phyloP scores from a whole-genome alignment of 768 basidiomycete species.

The Podaxis rugospora region DNA sequence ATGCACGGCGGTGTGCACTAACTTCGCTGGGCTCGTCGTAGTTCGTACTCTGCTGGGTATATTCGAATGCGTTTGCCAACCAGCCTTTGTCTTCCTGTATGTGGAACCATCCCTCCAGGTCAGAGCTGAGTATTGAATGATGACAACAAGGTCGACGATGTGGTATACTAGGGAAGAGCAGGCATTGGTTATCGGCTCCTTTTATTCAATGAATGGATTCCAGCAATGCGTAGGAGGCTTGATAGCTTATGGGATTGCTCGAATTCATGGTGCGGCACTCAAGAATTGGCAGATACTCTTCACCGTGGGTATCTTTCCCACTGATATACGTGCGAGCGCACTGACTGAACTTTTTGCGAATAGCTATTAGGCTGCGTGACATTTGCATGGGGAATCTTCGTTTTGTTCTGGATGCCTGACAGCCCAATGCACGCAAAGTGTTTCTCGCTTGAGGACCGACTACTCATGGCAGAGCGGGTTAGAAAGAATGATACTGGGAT shows the following conservation, averaged over 20 bases:
- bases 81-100: slow-evolving; percentile 41
- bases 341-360: slow-evolving; percentile 8
- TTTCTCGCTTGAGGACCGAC: slow-evolving; percentile 41
- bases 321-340: neutral
- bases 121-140: neutral
- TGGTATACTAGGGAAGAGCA: slow-evolving; percentile 50
- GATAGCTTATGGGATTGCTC: slow-evolving; percentile 46
- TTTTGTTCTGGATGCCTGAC: slow-evolving; percentile 47
- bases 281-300: slow-evolving; percentile 50
- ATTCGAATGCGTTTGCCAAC: slow-evolving; percentile 46
- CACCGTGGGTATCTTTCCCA: slow-evolving; percentile 22
- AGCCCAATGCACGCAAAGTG: slow-evolving; percentile 44
- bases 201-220: slow-evolving; percentile 44
- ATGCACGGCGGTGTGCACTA: slow-evolving; percentile 43
- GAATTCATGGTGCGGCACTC: slow-evolving; percentile 32
- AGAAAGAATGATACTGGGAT: slow-evolving; percentile 49
- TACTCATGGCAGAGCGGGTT: slow-evolving; percentile 46
- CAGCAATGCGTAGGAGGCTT: slow-evolving; percentile 46
- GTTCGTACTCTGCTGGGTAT: slow-evolving; percentile 44
- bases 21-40: slow-evolving; percentile 37
- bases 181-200: slow-evolving; percentile 39
- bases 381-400: slow-evolving; percentile 43
- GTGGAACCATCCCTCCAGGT: slow-evolving; percentile 8
- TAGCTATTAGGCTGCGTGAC: slow-evolving; percentile 41
- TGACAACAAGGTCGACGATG: slow-evolving; percentile 39